Evolutionary conservation across 208 protist genomes (phyloP).

Genomic region (Acanthamoeba royreba): DNA sequence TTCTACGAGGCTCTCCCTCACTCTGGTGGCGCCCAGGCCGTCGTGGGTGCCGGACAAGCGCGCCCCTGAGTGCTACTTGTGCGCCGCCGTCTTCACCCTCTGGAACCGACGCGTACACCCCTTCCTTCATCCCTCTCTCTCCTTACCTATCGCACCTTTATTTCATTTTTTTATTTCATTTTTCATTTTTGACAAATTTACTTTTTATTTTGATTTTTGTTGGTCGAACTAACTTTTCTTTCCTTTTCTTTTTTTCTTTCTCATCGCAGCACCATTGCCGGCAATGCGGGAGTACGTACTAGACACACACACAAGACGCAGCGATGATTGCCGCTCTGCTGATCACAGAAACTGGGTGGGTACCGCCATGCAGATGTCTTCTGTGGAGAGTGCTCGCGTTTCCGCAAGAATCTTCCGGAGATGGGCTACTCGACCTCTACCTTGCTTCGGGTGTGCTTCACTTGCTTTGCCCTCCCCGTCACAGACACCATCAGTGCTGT

Average conservation of each 20-base stretch:
- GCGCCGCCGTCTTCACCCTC: not conserved
- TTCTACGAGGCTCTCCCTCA: not conserved
- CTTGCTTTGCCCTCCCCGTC: not conserved
- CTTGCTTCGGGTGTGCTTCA: not conserved
- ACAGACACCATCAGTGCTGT: not conserved
- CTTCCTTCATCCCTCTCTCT: too few species aligned
- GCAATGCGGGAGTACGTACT: conserved; percentile 8
- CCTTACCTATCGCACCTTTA: too few species aligned
- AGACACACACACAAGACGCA: too few species aligned
- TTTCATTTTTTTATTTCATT: too few species aligned
- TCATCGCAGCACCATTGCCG: not conserved
- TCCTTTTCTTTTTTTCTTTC: not conserved
- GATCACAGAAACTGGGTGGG: not conserved
- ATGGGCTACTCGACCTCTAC: conserved; percentile 21
- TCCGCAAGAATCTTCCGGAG: not conserved
- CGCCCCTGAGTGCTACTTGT: not conserved
- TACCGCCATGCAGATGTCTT: conserved; percentile 19
- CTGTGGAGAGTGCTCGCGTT: not conserved
- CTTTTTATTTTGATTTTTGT: too few species aligned
- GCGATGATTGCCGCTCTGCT: not conserved
- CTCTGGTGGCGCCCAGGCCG: not conserved
- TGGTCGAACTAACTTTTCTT: too few species aligned
- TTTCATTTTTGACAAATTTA: too few species aligned
- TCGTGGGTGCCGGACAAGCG: not conserved
- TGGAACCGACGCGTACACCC: not conserved